A percentile compares a stretch with the other conserved stretches of the same genome.
Conservation (phyloP, 352 stramenopile genomes). For the Globisporangium acanthophoron region DNA sequence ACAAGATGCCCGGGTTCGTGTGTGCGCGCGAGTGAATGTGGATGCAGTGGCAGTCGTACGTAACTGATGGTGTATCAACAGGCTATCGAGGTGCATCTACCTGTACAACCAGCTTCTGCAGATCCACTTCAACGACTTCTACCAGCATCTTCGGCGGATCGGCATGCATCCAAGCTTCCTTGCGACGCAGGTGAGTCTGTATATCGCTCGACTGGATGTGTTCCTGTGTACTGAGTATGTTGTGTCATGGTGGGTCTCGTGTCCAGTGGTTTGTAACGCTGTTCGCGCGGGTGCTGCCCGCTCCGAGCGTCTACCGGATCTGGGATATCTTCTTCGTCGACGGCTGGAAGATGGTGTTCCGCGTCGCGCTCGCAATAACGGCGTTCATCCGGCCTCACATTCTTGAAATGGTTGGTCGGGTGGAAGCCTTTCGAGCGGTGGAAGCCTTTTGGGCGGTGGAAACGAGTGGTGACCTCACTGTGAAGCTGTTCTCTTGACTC, state of each 20-base stretch:
- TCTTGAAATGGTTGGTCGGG: slow-evolving; percentile 39
- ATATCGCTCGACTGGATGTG: neutral
- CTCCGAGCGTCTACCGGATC: slow-evolving; percentile 38
- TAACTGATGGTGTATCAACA: slow-evolving; percentile 2
- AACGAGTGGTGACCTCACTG: neutral
- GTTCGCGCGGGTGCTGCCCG: slow-evolving; percentile 60
- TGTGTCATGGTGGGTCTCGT: neutral
- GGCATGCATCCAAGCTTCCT: slow-evolving; percentile 80
- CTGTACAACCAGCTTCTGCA: slow-evolving; percentile 70
- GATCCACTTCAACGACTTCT: slow-evolving; percentile 60
- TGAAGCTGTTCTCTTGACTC: neutral
- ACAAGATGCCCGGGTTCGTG: slow-evolving; percentile 70
- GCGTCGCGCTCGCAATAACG: slow-evolving; percentile 61
- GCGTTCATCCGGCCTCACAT: slow-evolving; percentile 48
- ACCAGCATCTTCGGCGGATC: slow-evolving; percentile 61
- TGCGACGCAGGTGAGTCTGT: slow-evolving; percentile 50
- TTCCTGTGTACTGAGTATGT: neutral
- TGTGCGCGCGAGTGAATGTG: neutral
- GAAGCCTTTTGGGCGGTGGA: neutral
- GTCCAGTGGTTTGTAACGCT: slow-evolving; percentile 80
- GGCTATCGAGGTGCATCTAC: slow-evolving; percentile 67
- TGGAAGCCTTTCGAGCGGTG: neutral
- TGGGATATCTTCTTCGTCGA: slow-evolving; percentile 77
- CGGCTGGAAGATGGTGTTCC: slow-evolving; percentile 74
- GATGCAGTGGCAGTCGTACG: neutral